Conservation (phyloP, 306 rosid genomes). For the Fragaria ananassa region DNA sequence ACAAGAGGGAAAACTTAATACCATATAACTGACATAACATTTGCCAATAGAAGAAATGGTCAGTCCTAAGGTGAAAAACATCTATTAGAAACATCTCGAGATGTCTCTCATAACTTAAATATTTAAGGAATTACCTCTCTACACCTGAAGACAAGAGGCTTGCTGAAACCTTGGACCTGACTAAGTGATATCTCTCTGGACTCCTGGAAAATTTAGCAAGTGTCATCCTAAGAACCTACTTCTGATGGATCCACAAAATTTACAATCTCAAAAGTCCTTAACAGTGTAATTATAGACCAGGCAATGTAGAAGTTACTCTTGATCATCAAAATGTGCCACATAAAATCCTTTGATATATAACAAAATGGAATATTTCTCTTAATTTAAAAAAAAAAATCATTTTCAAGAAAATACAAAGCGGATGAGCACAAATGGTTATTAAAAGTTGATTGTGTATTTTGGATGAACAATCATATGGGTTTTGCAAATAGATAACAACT, state of each 20-base stretch:
- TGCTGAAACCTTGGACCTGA: conserved; percentile 55
- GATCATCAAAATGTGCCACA: background rate
- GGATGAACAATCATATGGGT: background rate
- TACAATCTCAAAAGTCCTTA: background rate
- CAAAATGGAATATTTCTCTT: background rate
- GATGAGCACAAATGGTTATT: background rate
- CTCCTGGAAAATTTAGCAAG: conserved; percentile 57
- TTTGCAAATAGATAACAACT: background rate
- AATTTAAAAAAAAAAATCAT: background rate
- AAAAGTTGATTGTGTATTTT: background rate
- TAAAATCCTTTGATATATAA: background rate
- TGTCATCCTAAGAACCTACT: conserved; percentile 25
- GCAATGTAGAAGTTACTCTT: background rate
- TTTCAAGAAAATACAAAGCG: background rate
- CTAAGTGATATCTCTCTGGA: conserved; percentile 68
- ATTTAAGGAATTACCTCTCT: conserved; percentile 63
- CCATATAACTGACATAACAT: background rate
- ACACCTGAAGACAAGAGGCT: conserved; percentile 58
- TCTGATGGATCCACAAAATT: background rate
- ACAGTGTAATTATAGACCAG: background rate
- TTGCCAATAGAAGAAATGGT: background rate
- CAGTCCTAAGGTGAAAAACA: conserved; percentile 8
- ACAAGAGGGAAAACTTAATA: conserved; percentile 7
- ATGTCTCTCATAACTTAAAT: conserved; percentile 16
- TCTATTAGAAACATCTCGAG: conserved; percentile 14